Evolutionary conservation across 2,329 filamentous ascomycete genomes (phyloP).

Genomic region (Claviceps pazoutovae): DNA sequence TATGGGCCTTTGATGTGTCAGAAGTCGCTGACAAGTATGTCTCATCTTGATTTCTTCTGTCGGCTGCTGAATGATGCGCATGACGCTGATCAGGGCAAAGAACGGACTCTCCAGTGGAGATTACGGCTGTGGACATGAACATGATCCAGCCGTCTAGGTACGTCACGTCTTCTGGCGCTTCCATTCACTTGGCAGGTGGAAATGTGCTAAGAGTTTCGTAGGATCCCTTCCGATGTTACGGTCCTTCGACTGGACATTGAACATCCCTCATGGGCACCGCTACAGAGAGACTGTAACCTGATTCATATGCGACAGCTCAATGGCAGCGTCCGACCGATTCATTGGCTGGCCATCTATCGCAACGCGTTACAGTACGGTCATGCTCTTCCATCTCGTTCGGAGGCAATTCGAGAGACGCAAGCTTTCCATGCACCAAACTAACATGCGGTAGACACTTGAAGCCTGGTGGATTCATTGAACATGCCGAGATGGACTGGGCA

Average conservation of each 20-base stretch:
- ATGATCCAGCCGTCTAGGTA: slow-evolving; percentile 24
- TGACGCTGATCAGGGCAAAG: not conserved
- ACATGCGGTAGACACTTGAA: slow-evolving; percentile 52
- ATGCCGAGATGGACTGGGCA: slow-evolving; percentile 76
- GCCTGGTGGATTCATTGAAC: slow-evolving; percentile 69
- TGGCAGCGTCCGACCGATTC: slow-evolving; percentile 55
- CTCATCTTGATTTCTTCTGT: not conserved
- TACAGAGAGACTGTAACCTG: slow-evolving; percentile 52
- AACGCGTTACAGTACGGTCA: slow-evolving; percentile 52
- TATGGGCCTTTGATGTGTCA: slow-evolving; percentile 81
- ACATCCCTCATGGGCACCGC: slow-evolving; percentile 43
- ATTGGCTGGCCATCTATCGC: slow-evolving; percentile 59
- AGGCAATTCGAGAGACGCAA: too few species aligned
- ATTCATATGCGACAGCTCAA: slow-evolving; percentile 70
- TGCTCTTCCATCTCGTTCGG: not conserved
- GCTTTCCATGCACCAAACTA: not conserved
- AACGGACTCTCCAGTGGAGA: slow-evolving; percentile 6
- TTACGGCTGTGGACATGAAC: slow-evolving; percentile 27
- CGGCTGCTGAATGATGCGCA: not conserved
- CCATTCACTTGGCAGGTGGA: not conserved
- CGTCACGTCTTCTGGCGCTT: slow-evolving; percentile 11
- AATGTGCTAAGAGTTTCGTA: slow-evolving; percentile 21
- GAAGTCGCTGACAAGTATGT: slow-evolving; percentile 16
- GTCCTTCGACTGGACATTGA: slow-evolving; percentile 61
- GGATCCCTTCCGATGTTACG: slow-evolving; percentile 49